phyloP scores from a whole-genome alignment of 2,329 filamentous ascomycete species.

The Aspergillus unguis region DNA sequence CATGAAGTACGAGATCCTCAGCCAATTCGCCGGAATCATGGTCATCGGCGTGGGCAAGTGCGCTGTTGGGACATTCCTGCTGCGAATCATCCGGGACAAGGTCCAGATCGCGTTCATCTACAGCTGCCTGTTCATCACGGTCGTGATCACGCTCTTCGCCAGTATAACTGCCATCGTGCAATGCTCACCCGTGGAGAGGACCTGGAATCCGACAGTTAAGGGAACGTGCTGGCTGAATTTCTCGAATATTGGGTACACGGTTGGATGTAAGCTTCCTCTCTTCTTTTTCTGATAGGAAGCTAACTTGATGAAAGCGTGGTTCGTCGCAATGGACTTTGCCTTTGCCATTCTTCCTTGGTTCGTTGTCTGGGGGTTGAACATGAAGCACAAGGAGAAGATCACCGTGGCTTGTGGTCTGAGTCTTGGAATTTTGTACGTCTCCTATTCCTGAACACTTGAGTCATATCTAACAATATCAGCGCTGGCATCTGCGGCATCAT shows the following conservation, averaged over 20 bases:
- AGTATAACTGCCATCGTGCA: conserved; percentile 20
- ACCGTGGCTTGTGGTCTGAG: conserved; percentile 45
- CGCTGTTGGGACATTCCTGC: conserved; percentile 21
- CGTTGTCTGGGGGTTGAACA: conserved; percentile 45
- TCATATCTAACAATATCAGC: conserved; percentile 3
- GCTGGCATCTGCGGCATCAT: conserved; percentile 24
- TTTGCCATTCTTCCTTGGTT: conserved; percentile 42
- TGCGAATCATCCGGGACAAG: conserved; percentile 22
- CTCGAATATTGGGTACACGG: conserved; percentile 23
- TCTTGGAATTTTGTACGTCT: conserved; percentile 40
- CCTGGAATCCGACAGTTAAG: conserved; percentile 17
- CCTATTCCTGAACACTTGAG: no score
- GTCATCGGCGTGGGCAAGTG: conserved; percentile 21
- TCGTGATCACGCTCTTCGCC: conserved; percentile 18
- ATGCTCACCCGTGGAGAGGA: conserved; percentile 4
- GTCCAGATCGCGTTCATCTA: conserved; percentile 22
- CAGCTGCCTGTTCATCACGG: conserved; percentile 14
- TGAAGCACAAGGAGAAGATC: conserved; percentile 47
- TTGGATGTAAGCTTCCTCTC: conserved; percentile 19
- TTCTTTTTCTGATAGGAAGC: not conserved
- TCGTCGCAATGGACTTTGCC: conserved; percentile 22
- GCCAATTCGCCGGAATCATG: conserved; percentile 24
- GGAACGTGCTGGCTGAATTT: conserved; percentile 23
- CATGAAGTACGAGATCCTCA: conserved; percentile 23
- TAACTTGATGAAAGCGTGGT: conserved; percentile 4